Evolutionary conservation across 768 basidiomycete genomes (phyloP).

Genomic region (Macrolepiota fuliginosa): DNA sequence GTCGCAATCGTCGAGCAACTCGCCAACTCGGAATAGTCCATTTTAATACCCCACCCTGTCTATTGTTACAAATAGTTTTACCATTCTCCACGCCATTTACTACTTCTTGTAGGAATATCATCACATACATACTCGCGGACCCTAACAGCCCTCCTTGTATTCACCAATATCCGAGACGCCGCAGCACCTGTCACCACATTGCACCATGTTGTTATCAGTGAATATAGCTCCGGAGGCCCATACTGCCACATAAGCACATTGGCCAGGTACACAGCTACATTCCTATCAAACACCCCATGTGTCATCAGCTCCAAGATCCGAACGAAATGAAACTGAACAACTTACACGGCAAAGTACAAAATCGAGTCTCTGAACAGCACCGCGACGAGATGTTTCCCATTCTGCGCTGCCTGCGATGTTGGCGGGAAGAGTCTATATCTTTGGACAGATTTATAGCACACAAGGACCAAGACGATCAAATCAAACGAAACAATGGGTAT

Average conservation of each 20-base stretch:
- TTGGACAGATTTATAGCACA: background rate
- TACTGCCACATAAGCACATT: slow-evolving; percentile 3
- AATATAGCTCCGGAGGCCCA: background rate
- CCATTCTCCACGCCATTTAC: background rate
- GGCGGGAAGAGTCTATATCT: slow-evolving; percentile 2
- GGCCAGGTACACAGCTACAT: background rate
- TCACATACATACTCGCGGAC: background rate
- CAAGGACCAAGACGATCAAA: background rate
- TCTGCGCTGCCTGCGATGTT: background rate
- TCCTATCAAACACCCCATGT: background rate
- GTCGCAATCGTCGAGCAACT: slow-evolving; percentile 63
- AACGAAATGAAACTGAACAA: background rate
- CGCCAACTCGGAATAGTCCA: slow-evolving; percentile 15
- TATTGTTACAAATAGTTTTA: background rate
- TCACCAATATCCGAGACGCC: background rate
- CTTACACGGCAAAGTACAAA: background rate
- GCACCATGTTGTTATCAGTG: background rate
- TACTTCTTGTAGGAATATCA: background rate
- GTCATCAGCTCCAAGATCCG: background rate
- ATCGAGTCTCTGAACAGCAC: background rate
- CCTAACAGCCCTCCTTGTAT: background rate
- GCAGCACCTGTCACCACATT: slow-evolving; percentile 1
- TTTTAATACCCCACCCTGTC: background rate
- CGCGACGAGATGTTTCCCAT: background rate
- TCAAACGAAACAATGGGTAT: background rate